These are phyloP conservation scores for Coemansia sp. DNA, from an alignment of 192 early-diverging fungal genomes.

Conservation along the genomic window DNA sequence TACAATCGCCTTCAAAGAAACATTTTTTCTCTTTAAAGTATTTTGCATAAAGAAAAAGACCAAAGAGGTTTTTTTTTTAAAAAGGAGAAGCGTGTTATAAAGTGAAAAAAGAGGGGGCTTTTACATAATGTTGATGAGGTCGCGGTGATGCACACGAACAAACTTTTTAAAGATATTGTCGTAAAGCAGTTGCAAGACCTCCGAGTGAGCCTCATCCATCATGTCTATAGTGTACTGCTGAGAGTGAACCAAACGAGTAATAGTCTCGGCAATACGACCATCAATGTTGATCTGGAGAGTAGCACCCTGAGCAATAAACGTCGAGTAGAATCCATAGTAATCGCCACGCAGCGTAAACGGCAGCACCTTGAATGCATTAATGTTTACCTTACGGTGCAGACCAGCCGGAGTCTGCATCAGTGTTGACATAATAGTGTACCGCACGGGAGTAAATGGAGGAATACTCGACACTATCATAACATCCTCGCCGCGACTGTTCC, in stretches of 20 bases:
- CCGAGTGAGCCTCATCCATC: slow-evolving; percentile 57
- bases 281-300: slow-evolving; percentile 54
- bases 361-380: slow-evolving; percentile 49
- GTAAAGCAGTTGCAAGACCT: slow-evolving; percentile 57
- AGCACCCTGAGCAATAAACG: slow-evolving; percentile 53
- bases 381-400: slow-evolving; percentile 42
- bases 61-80: neutral
- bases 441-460: slow-evolving; percentile 52
- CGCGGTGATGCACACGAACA: slow-evolving; percentile 54
- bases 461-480: slow-evolving; percentile 52
- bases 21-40: neutral
- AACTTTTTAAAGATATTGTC: slow-evolving; percentile 58
- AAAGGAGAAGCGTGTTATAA: neutral
- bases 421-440: slow-evolving; percentile 45
- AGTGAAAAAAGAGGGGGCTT: neutral
- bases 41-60: neutral
- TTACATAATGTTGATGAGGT: slow-evolving; percentile 45
- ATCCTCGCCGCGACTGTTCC: slow-evolving; percentile 53
- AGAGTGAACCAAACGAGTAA: slow-evolving; percentile 49
- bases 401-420: slow-evolving; percentile 52
- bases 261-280: slow-evolving; percentile 45
- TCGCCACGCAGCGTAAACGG: slow-evolving; percentile 54
- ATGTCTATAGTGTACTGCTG: slow-evolving; percentile 56
- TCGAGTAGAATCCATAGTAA: slow-evolving; percentile 56
- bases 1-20: neutral